These are phyloP conservation scores for Talaromyces sp. DNA, from an alignment of 2,329 filamentous ascomycete genomes.

Conservation along the genomic window DNA sequence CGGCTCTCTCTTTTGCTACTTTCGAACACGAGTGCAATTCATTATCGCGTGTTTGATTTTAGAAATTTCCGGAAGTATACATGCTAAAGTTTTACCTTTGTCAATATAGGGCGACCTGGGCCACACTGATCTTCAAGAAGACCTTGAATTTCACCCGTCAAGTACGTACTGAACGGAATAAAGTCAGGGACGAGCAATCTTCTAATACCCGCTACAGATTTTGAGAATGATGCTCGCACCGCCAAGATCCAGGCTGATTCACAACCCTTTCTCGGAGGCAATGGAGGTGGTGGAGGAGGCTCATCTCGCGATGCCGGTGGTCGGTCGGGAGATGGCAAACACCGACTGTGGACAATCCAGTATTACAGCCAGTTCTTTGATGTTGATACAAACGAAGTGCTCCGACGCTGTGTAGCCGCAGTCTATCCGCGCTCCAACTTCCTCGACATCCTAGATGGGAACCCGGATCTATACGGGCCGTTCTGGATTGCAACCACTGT, in stretches of 20 bases:
- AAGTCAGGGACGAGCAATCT: background rate
- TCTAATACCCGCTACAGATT: slow-evolving; percentile 47
- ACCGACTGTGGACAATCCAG: slow-evolving; percentile 83
- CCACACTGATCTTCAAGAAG: slow-evolving; percentile 95
- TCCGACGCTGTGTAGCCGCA: slow-evolving; percentile 82
- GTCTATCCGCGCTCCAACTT: slow-evolving; percentile 91
- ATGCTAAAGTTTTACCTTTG: slow-evolving; percentile 13
- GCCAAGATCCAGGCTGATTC: slow-evolving; percentile 46
- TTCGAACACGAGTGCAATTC: background rate
- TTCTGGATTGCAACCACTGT: slow-evolving; percentile 99
- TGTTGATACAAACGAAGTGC: slow-evolving; percentile 86
- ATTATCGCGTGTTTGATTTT: background rate
- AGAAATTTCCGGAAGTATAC: background rate
- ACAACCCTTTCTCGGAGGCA: slow-evolving; percentile 47
- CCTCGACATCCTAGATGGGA: slow-evolving; percentile 93
- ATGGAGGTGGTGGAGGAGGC: slow-evolving; percentile 36
- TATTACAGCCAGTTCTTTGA: slow-evolving; percentile 99
- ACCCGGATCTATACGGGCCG: slow-evolving; percentile 92
- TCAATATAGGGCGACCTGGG: slow-evolving; percentile 79
- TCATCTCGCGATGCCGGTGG: slow-evolving; percentile 35
- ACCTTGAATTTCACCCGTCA: slow-evolving; percentile 97
- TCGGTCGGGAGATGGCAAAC: slow-evolving; percentile 55
- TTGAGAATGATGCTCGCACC: slow-evolving; percentile 57
- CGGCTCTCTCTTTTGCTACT: slow-evolving; percentile 12
- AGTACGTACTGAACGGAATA: slow-evolving; percentile 42